Evolutionary conservation across 176 grass and related monocot species (phyloP), one percentile per base, ranked within the genome.

Genomic region (Oryza australiensis): DNA sequence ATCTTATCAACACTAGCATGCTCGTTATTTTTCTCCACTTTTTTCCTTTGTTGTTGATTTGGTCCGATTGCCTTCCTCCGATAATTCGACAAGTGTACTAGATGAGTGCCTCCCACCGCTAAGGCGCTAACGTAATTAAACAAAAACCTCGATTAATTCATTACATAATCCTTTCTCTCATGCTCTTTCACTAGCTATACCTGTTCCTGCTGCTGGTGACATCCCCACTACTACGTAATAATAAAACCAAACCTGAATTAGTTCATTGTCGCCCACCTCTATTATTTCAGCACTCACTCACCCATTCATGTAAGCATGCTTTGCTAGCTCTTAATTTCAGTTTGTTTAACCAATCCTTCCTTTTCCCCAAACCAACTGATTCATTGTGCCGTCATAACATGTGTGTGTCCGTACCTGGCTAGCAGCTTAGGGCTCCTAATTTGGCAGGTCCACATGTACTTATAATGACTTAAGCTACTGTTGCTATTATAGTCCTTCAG

Each of bases 321-420:
- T 53, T 22, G 49, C 55, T 53, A 14, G 49, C 55, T 67, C 70
- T 80, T 1, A 37, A 37, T 37, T 74, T 86, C 20, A n/a, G 66
- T 86, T 80, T 74, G 32, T 74, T 80, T 80, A 86, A 86, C 24
- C 45, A 24, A 86, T 80, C 84, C 43, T 41, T 12, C 7, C 49
- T 68, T 68, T 46, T 48, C 57, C 26, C 62, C 69, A 65, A 80
- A 60, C 77, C 34, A 43, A 14, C 42, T 75, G 38, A 67, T 37
- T n/a, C 18, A 32, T 3, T 30, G 22, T 63, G 30, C 42, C 49
- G 12, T 76, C 15, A 9, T 84, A 43, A 23, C 67, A 23, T 40
- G 48, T 23, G 55, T 60, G 55, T 60, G 22, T 60, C 22, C n/a
- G n/a, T 23, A 60, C 9, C n/a, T 60, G 55, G 5, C n/a, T 60